These are phyloP conservation scores for Silybum marianum DNA, from an alignment of 129 eudicot genomes.

Conservation along the genomic window DNA sequence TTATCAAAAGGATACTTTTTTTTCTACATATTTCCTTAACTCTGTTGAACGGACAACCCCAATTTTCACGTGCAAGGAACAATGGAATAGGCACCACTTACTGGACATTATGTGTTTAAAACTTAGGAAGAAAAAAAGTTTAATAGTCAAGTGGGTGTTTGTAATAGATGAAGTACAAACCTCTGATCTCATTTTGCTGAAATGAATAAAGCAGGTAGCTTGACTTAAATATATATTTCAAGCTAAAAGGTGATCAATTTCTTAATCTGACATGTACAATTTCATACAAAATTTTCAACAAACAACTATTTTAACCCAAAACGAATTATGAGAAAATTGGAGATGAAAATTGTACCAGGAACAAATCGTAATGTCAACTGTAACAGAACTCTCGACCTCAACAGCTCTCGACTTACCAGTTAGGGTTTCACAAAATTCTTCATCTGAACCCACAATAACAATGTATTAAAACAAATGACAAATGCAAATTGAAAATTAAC, in stretches of 20 bases:
- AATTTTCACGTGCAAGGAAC: conserved; percentile 54
- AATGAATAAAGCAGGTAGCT: conserved; percentile 58
- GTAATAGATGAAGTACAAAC: conserved; percentile 40
- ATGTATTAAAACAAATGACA: too few relatives aligned
- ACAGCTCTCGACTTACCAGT: too few relatives aligned
- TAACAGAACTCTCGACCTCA: too few relatives aligned
- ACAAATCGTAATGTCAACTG: too few relatives aligned
- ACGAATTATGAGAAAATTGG: too few relatives aligned
- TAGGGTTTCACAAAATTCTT: too few relatives aligned
- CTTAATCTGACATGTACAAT: conserved; percentile 77
- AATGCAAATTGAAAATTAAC: too few relatives aligned
- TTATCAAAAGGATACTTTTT: conserved; percentile 87
- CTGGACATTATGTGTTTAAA: not conserved
- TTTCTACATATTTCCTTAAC: conserved; percentile 78
- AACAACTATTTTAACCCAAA: conserved; percentile 39
- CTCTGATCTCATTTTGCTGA: conserved; percentile 64
- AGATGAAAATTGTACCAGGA: too few relatives aligned
- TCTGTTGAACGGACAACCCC: conserved; percentile 69
- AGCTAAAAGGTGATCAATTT: conserved; percentile 50
- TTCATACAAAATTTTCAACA: conserved; percentile 85
- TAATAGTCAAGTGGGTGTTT: not conserved
- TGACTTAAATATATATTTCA: conserved; percentile 48
- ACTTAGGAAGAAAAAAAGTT: not conserved
- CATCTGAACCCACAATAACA: too few relatives aligned
- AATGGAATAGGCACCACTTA: conserved; percentile 6